Conservation (phyloP, 495 filamentous ascomycete species). For the Hypoxylon subgilvum region DNA sequence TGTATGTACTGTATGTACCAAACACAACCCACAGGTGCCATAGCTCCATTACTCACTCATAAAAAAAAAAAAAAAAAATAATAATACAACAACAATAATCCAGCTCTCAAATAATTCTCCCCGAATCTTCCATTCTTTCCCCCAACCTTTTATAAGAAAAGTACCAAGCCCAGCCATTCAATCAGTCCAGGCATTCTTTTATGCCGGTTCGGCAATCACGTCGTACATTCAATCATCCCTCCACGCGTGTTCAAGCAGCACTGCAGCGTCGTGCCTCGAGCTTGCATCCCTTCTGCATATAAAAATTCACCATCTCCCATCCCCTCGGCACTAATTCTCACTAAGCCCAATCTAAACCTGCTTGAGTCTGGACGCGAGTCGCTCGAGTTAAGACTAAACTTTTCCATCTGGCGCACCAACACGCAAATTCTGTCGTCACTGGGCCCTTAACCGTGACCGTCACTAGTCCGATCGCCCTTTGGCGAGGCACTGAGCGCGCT, state of each 20-base stretch:
- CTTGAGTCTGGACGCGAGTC: conserved; percentile 38
- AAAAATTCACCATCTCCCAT: conserved; percentile 40
- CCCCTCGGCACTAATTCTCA: conserved; percentile 39
- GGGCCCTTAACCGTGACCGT: conserved; percentile 31
- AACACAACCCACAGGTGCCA: too few species aligned
- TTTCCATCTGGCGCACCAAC: conserved; percentile 35
- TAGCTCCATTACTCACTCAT: too few species aligned
- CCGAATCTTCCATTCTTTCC: conserved; percentile 38
- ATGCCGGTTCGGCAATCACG: conserved; percentile 40
- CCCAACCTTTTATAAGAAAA: conserved; percentile 32
- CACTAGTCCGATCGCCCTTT: conserved; percentile 29
- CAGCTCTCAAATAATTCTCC: conserved; percentile 29
- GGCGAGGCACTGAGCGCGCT: conserved; percentile 18
- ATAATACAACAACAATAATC: too few species aligned
- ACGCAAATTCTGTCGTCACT: conserved; percentile 39
- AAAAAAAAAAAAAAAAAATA: conserved; percentile 15
- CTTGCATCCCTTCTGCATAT: conserved; percentile 38
- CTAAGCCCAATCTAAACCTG: conserved; percentile 40
- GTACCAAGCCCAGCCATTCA: conserved; percentile 40
- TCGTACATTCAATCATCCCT: conserved; percentile 36
- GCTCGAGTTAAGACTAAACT: conserved; percentile 34
- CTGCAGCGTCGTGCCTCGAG: conserved; percentile 39
- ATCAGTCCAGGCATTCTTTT: conserved; percentile 36
- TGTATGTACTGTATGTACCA: too few species aligned
- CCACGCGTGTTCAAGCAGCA: conserved; percentile 36